Conservation (phyloP, 2,329 filamentous ascomycete species). For the Ascochyta clinopodiicola region DNA sequence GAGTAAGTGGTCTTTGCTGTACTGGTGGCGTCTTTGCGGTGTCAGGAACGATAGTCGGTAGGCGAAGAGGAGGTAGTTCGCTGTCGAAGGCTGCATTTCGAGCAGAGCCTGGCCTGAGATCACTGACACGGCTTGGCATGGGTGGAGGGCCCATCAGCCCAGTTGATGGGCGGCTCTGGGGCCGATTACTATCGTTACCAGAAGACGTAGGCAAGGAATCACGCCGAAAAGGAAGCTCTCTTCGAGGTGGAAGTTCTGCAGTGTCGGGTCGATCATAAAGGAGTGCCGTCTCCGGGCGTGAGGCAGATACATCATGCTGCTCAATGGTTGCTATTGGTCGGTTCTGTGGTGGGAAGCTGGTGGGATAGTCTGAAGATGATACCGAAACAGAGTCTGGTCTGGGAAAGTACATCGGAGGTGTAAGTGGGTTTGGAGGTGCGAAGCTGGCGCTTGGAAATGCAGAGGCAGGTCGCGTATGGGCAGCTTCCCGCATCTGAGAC, state of each 20-base stretch:
- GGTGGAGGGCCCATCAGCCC: constrained; percentile 42
- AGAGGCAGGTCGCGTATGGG: constrained; percentile 24
- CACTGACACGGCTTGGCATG: constrained; percentile 32
- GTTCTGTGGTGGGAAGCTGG: constrained; percentile 6
- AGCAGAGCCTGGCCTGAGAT: constrained; percentile 29
- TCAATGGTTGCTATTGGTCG: constrained; percentile 10
- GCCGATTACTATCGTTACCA: constrained; percentile 29
- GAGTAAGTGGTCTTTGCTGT: constrained; percentile 12
- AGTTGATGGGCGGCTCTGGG: constrained; percentile 33
- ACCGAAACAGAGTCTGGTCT: constrained; percentile 30
- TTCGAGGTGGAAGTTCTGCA: constrained; percentile 43
- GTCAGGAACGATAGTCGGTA: constrained; percentile 38
- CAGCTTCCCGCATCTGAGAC: constrained; percentile 19
- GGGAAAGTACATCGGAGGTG: constrained; percentile 36
- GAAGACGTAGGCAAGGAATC: constrained; percentile 37
- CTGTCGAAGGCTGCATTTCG: constrained; percentile 20
- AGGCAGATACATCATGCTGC: constrained; percentile 2
- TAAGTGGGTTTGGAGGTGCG: constrained; percentile 20
- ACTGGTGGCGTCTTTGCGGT: constrained; percentile 4
- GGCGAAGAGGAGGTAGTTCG: constrained; percentile 47
- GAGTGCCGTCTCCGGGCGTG: constrained; percentile 28
- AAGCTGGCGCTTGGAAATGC: constrained; percentile 17
- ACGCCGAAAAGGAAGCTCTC: constrained; percentile 51
- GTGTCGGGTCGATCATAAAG: constrained; percentile 26
- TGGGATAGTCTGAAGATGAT: neutral